Evolutionary conservation across 2,329 filamentous ascomycete species (phyloP).

Genomic region (Hymenoscyphus linearis): DNA sequence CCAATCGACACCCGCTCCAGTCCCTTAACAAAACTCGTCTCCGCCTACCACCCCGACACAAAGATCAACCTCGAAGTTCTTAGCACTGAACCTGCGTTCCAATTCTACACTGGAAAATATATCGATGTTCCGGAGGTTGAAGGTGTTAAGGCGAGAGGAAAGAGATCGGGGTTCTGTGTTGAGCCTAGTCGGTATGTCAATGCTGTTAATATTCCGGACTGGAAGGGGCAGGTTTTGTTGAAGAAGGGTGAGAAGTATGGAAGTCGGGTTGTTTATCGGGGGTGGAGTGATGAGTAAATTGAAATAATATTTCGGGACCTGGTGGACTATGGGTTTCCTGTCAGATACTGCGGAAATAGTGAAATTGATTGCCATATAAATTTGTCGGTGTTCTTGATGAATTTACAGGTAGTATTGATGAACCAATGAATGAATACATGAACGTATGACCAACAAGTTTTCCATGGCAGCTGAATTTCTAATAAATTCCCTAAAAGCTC

Average conservation of each 20-base stretch:
- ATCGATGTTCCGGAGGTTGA: constrained; percentile 69
- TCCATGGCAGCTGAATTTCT: no score
- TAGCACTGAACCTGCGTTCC: constrained; percentile 93
- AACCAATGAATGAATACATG: no score
- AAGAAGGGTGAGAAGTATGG: constrained; percentile 85
- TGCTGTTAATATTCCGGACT: constrained; percentile 74
- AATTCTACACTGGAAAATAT: constrained; percentile 89
- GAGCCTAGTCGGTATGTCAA: constrained; percentile 92
- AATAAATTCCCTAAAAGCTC: no score
- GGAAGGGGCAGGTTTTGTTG: constrained; percentile 72
- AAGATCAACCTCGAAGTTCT: constrained; percentile 78
- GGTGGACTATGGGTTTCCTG: no score
- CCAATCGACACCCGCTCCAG: constrained; percentile 46
- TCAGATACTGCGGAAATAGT: no score
- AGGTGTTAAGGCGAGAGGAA: constrained; percentile 56
- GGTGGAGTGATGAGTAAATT: constrained; percentile 60
- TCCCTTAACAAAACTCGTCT: constrained; percentile 62
- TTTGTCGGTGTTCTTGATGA: no score
- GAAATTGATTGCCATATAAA: no score
- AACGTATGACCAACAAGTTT: no score
- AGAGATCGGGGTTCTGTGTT: constrained; percentile 78
- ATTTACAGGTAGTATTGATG: no score
- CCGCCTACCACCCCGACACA: constrained; percentile 67
- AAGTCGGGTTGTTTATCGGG: constrained; percentile 74
- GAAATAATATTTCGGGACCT: no score